phyloP scores from a whole-genome alignment of 768 basidiomycete genomes.

The Mycena sanguinolenta region DNA sequence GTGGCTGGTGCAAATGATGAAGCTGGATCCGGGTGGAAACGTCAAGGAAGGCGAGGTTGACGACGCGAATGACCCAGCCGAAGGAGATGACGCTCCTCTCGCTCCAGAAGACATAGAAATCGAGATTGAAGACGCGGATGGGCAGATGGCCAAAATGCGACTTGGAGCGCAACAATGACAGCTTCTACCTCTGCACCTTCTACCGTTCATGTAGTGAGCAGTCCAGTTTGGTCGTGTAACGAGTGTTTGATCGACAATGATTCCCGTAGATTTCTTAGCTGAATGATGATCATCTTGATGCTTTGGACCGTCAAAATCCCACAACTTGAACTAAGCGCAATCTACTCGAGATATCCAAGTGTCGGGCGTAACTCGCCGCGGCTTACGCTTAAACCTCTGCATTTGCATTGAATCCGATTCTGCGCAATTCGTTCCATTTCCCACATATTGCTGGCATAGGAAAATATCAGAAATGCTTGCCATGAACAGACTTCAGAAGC shows the following conservation, averaged over 20 bases:
- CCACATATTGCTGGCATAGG: no score
- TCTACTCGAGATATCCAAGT: no score
- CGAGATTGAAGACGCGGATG: slow-evolving; percentile 81
- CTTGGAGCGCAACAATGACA: slow-evolving; percentile 49
- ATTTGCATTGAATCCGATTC: no score
- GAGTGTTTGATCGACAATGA: not conserved
- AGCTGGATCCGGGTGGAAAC: slow-evolving; percentile 65
- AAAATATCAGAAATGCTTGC: no score
- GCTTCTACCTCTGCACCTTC: no score
- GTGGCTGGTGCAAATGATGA: slow-evolving; percentile 88
- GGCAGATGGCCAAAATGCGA: slow-evolving; percentile 74
- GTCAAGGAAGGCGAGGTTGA: slow-evolving; percentile 51
- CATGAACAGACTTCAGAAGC: not conserved
- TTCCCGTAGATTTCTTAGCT: no score
- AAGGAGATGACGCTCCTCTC: slow-evolving; percentile 46
- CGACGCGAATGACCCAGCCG: slow-evolving; percentile 51
- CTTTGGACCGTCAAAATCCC: not conserved
- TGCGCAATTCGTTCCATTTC: no score
- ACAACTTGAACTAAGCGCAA: no score
- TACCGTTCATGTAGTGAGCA: not conserved
- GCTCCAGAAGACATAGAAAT: slow-evolving; percentile 66
- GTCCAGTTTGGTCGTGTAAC: not conserved
- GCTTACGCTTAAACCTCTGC: no score
- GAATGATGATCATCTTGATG: no score
- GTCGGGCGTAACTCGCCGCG: no score